Conservation (phyloP, 805 yeast genomes). For the Candida hungchunana region DNA sequence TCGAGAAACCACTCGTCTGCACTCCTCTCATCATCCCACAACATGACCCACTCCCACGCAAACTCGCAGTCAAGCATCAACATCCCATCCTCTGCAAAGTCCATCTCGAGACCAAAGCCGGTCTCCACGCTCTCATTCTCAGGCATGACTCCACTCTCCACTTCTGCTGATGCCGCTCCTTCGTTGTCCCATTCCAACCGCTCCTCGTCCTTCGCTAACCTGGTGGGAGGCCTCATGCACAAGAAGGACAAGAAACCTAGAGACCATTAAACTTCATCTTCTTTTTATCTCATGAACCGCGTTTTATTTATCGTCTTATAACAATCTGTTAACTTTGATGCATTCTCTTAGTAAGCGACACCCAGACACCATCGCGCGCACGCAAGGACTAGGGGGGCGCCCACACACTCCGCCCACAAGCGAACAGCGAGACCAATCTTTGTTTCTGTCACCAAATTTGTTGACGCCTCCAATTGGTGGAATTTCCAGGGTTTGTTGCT, state of each 20-base stretch:
- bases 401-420: no score
- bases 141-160: conserved; percentile 9
- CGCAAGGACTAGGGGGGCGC: no score
- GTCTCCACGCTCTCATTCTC: conserved; percentile 7
- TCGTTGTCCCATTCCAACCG: conserved; percentile 7
- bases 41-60: conserved; percentile 3
- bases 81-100: neutral
- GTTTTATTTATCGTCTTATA: no score
- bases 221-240: conserved; percentile 24
- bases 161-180: conserved; percentile 4
- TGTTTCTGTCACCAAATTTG: no score
- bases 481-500: no score
- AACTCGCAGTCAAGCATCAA: conserved; percentile 2
- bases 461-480: no score
- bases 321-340: no score
- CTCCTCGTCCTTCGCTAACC: conserved; percentile 25
- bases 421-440: no score
- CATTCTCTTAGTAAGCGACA: no score
- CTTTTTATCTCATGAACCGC: no score
- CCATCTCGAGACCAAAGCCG: conserved; percentile 7
- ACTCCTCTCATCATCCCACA: conserved; percentile 1
- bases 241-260: conserved; percentile 23
- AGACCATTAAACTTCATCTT: no score
- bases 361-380: no score
- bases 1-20: conserved; percentile 21